Conservation (phyloP, 2,329 filamentous ascomycete species). For the Diaporthe amygdali region DNA sequence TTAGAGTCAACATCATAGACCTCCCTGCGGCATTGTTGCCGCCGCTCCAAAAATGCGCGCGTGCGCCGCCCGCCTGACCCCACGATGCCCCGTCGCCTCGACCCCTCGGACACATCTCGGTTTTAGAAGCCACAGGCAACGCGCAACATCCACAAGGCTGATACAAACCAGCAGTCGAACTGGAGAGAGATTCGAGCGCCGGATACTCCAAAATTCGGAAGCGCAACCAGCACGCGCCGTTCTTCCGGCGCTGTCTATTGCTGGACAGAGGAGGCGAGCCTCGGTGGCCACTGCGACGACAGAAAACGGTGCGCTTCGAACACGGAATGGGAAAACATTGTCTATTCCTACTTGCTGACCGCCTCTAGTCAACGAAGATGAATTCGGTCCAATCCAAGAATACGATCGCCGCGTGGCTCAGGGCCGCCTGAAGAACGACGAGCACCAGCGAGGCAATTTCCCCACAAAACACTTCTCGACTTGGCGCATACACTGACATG, state of each 20-base stretch:
- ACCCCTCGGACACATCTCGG: slow-evolving; percentile 9
- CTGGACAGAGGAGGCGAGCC: slow-evolving; percentile 26
- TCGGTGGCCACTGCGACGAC: slow-evolving; percentile 28
- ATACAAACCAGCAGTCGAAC: slow-evolving; percentile 3
- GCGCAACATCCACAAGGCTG: slow-evolving; percentile 3
- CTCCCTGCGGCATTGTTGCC: background rate
- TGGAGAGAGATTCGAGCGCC: background rate
- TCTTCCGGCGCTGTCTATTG: slow-evolving; percentile 23
- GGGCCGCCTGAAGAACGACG: slow-evolving; percentile 81
- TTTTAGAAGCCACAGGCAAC: slow-evolving; percentile 6
- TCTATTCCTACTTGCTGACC: background rate
- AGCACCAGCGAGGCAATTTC: slow-evolving; percentile 80
- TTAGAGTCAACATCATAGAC: background rate
- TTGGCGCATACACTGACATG: slow-evolving; percentile 24
- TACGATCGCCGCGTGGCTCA: slow-evolving; percentile 82
- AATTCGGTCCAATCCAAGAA: slow-evolving; percentile 78
- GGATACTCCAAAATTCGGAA: background rate
- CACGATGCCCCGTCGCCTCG: slow-evolving; percentile 10
- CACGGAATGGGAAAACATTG: background rate
- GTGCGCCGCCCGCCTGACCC: slow-evolving; percentile 17
- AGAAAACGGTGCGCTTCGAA: slow-evolving; percentile 26
- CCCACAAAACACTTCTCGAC: background rate
- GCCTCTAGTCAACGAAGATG: slow-evolving; percentile 35
- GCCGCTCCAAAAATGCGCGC: slow-evolving; percentile 19
- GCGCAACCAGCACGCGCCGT: slow-evolving; percentile 21